Base-by-base conservation (phyloP, 768 basidiomycete genomes). In the Termitomyces sp. region DNA sequence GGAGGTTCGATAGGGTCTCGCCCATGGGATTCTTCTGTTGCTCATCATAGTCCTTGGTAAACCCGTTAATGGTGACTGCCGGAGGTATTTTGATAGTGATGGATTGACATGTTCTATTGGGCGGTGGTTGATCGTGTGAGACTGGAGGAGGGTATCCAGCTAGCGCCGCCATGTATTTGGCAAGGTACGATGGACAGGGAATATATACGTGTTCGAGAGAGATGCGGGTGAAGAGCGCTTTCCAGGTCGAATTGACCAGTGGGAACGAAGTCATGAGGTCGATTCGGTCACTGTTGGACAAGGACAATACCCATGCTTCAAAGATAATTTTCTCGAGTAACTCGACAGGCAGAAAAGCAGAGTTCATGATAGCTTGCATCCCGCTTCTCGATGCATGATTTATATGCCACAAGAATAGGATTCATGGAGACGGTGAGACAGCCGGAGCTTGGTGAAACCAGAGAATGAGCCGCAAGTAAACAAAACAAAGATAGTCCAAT, bases 191-290 rank as follows among this genome's bases (percentile, higher is more conserved):
- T 21, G 67, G 63, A 50, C 59, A 65, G 32, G 68, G 61, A 40
- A 76, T 67, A 60, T 73, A 67, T 14, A 70, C 70, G 58, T 75
- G 66, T 17, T 52, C 60, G 43, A 68, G 60, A 37, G 69, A 66
- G 47, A 73, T 60, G 32, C 61, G 69, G 49, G 64, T 55, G 51
- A 70, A 70, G 30, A 72, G 59, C 34, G 49, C 44, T 50, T 69
- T 67, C 66, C 70, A 69, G 35, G 62, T 60, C 30, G 58, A 63
- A 52, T 62, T 69, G 52, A 76, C 70, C 10, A 64, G 59, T 48
- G 64, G 61, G 19, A 70, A 62, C 5, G 68, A 66, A 19, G 60
- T 65, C 65, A 70, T 72, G 23, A 73, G 60, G 16, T 57, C 43
- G 43, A 66, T 65, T 39, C 75, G 71, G 35, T 73, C 71, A 21